A percentile compares a stretch with the other conserved stretches of the same genome.
Evolutionary conservation across 768 basidiomycete species (phyloP).

Genomic region (Phallus indusiatus): DNA sequence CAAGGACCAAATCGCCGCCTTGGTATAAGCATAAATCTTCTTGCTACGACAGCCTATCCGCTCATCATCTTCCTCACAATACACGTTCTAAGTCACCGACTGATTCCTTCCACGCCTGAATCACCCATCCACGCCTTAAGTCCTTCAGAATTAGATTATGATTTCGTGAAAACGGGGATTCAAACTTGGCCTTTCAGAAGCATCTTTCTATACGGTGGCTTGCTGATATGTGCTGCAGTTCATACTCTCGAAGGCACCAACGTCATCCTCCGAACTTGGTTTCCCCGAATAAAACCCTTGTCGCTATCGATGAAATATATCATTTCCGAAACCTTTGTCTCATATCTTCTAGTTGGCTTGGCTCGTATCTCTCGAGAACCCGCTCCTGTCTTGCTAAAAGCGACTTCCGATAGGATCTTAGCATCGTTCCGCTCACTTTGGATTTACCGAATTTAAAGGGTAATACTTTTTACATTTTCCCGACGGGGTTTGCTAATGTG

Average conservation of each 20-base stretch:
- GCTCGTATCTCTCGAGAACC: not conserved
- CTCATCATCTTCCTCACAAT: conserved; percentile 45
- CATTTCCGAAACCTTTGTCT: not conserved
- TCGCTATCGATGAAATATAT: not conserved
- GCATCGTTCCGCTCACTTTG: not conserved
- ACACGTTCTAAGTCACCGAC: conserved; percentile 62
- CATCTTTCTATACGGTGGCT: conserved; percentile 52
- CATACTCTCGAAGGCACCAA: conserved; percentile 57
- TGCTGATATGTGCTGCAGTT: conserved; percentile 44
- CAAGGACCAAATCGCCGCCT: conserved; percentile 17
- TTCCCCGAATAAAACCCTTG: not conserved
- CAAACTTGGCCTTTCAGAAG: conserved; percentile 51
- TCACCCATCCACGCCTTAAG: conserved; percentile 50
- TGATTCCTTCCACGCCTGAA: conserved; percentile 35
- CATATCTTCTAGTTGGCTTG: not conserved
- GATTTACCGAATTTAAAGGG: not conserved
- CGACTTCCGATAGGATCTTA: not conserved
- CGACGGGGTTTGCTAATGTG: no score
- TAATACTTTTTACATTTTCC: no score
- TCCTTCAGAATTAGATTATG: conserved; percentile 72
- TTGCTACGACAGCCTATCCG: conserved; percentile 59
- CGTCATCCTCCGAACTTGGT: conserved; percentile 43
- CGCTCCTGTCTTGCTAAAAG: not conserved
- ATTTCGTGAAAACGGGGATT: conserved; percentile 71
- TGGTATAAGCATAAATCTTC: conserved; percentile 26